phyloP scores from a whole-genome alignment of 805 yeast genomes.

The Candida corydali region DNA sequence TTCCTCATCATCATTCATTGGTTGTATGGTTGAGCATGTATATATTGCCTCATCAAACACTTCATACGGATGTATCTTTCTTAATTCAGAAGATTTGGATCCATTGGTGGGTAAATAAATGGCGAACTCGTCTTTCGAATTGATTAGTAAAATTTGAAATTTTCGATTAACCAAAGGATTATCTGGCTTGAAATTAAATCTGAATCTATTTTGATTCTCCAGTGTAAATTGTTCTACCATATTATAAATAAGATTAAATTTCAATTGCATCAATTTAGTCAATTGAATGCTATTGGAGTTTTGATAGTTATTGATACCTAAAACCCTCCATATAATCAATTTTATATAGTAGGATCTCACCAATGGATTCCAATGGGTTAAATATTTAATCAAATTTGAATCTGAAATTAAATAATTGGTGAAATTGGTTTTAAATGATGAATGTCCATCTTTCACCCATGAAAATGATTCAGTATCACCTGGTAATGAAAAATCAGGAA shows the following conservation, averaged over 20 bases:
- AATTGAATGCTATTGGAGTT: constrained; percentile 27
- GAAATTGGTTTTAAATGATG: constrained; percentile 46
- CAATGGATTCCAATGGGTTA: constrained; percentile 78
- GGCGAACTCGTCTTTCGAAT: constrained; percentile 16
- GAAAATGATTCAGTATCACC: constrained; percentile 1
- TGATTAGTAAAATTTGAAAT: constrained; percentile 39
- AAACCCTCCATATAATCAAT: constrained; percentile 63
- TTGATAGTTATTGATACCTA: constrained; percentile 38
- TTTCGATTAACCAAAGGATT: constrained; percentile 46
- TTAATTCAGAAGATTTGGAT: constrained; percentile 28
- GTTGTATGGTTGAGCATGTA: constrained; percentile 21
- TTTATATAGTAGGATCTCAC: constrained; percentile 67
- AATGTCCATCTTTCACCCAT: constrained; percentile 40
- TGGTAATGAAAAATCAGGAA: constrained; percentile 38
- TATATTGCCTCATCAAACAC: constrained; percentile 65
- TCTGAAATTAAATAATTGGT: constrained; percentile 52
- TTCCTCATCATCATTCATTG: constrained; percentile 5
- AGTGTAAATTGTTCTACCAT: constrained; percentile 24
- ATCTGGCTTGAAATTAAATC: constrained; percentile 29
- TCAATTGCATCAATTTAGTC: constrained; percentile 26
- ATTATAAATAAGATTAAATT: constrained; percentile 25
- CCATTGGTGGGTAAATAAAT: constrained; percentile 6
- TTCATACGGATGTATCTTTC: constrained; percentile 58
- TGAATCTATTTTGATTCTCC: constrained; percentile 10
- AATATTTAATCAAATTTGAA: constrained; percentile 49